A percentile compares a stretch with the other conserved stretches of the same genome.
These are phyloP conservation scores for Capsicum baccatum DNA, from an alignment of 257 asterid genomes.

Conservation along the genomic window DNA sequence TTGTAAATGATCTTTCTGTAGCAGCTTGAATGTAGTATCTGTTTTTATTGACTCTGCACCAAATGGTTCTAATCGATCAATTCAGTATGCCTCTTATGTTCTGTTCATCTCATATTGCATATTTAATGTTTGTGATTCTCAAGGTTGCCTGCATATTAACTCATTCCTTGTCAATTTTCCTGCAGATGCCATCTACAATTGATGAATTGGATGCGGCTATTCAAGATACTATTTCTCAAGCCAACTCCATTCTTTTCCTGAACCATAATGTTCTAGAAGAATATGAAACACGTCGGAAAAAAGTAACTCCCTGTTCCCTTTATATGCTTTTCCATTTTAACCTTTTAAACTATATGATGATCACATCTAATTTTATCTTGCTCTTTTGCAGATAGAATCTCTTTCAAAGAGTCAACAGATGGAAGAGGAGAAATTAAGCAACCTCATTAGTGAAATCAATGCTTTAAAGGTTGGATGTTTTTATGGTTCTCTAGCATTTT, in stretches of 20 bases:
- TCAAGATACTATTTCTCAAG: slow-evolving; percentile 76
- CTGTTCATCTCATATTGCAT: not conserved
- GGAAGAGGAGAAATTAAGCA: slow-evolving; percentile 60
- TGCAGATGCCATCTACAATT: slow-evolving; percentile 90
- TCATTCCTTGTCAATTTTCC: slow-evolving; percentile 36
- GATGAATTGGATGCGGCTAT: slow-evolving; percentile 90
- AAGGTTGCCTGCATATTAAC: slow-evolving; percentile 1
- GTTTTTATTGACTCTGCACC: not conserved
- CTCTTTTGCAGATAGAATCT: slow-evolving; percentile 70
- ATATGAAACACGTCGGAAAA: slow-evolving; percentile 80
- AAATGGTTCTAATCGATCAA: not conserved
- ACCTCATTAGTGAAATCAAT: slow-evolving; percentile 58
- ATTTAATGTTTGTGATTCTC: not conserved
- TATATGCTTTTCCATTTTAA: slow-evolving; percentile 27
- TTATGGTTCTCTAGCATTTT: not conserved
- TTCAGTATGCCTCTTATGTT: slow-evolving; percentile 29
- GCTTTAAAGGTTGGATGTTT: slow-evolving; percentile 62
- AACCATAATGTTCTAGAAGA: slow-evolving; percentile 85
- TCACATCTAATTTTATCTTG: slow-evolving; percentile 14
- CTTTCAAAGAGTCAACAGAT: slow-evolving; percentile 62
- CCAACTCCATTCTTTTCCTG: slow-evolving; percentile 81
- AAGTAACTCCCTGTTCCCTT: slow-evolving; percentile 47
- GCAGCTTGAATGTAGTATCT: not conserved
- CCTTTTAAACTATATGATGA: slow-evolving; percentile 18
- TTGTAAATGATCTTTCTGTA: not conserved